Base-by-base conservation (phyloP, 2,329 filamentous ascomycete genomes). In the Alternaria alternata region DNA sequence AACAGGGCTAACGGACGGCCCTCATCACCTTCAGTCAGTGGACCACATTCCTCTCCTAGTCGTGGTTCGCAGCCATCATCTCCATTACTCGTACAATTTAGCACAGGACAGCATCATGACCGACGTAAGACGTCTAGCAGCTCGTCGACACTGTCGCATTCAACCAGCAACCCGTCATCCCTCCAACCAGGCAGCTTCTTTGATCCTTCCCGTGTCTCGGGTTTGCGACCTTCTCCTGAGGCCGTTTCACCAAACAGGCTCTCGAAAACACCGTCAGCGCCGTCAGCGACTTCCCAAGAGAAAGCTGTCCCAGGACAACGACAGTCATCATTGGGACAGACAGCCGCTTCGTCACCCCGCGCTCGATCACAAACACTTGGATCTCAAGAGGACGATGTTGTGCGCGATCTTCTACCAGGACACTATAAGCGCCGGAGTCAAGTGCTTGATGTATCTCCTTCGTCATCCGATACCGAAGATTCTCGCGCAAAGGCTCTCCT, bases 391-490 rank as follows among this genome's bases (percentile, higher is more conserved):
- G 92, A 92, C 28, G 96, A 95, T 66, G 87, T 90, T 7, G 85
- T 92, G 16, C 84, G 89, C 2, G 88, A 91, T 54, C 87, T 91
- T 52, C 79, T 85, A 58, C 80, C 83, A 12, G 82, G 80, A 30
- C 94, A 97, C 73, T 89, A 94, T 71, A 97, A 97, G 77, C 89
- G 95, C 39, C 88, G 93, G 69, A 98, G 94, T 75, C 95, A 97
- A 72, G 91, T 97, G 3, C 93, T 98, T 70, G 94, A 98, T 76
- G 91, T 97, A 80, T 99, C 95, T 3, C 95, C 95, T 3, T 98
- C 95, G 0, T 98, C 94, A 0, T 99, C 95, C 0, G 95, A 99
- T 74, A 99, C 96, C 61, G 95, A 99, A 79, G 93, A 96, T 51
- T 91, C 94, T 44, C 92, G 96, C 71, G 91, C 94, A 7, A 97